Conservation (phyloP, 2,329 filamentous ascomycete genomes). For the Penicillium crustosum region DNA sequence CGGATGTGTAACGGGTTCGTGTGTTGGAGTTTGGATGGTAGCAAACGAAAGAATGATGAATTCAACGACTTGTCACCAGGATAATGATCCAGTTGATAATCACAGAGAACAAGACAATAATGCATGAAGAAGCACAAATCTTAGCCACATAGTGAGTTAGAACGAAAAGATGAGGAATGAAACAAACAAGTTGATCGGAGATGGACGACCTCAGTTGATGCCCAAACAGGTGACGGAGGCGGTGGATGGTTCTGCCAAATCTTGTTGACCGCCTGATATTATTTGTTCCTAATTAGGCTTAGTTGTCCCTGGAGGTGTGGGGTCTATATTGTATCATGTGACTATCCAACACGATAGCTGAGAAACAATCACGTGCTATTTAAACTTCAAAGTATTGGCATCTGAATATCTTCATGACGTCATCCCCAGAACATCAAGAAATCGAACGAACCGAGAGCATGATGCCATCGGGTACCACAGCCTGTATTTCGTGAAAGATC, state of each 20-base stretch:
- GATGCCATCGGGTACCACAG: not conserved
- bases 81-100: not conserved
- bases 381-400: no score
- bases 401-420: not conserved
- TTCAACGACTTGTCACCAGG: not conserved
- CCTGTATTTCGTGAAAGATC: not conserved
- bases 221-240: slow-evolving; percentile 8
- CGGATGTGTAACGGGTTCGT: not conserved
- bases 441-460: not conserved
- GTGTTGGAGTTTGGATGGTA: not conserved
- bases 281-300: not conserved
- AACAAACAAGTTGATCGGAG: not conserved
- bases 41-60: not conserved
- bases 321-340: not conserved
- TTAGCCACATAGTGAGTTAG: slow-evolving; percentile 15
- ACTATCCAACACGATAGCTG: not conserved
- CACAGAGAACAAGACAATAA: not conserved
- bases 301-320: not conserved
- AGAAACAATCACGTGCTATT: not conserved
- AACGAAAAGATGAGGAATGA: not conserved
- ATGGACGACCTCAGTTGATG: not conserved
- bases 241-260: slow-evolving; percentile 1
- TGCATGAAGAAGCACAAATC: not conserved
- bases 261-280: not conserved
- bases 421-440: not conserved